Conservation (phyloP, 192 early-diverging fungal species). For the Rhizophagus prolifer region DNA sequence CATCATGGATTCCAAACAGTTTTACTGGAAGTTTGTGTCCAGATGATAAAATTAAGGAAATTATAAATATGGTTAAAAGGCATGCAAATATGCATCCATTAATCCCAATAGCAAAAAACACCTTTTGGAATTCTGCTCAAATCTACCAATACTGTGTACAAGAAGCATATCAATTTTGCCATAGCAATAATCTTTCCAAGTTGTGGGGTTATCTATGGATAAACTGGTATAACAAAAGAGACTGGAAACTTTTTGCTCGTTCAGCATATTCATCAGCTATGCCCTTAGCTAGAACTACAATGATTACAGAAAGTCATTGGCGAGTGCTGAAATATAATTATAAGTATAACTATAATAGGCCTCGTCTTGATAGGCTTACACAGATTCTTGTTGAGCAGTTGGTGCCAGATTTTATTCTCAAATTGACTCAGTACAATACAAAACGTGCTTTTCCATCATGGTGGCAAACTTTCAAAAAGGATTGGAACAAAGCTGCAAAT, state of each 20-base stretch:
- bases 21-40: not conserved
- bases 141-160: constrained; percentile 9
- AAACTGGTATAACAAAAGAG: no score
- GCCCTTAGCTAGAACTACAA: not conserved
- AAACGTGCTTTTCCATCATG: not conserved
- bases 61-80: constrained; percentile 22
- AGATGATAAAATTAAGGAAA: constrained; percentile 16
- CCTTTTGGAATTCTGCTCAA: not conserved
- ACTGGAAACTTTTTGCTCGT: not conserved
- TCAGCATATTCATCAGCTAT: no score
- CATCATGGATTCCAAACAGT: not conserved
- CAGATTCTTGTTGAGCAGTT: no score
- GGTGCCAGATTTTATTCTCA: no score
- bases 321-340: constrained; percentile 9
- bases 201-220: no score
- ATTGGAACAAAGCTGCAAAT: not conserved
- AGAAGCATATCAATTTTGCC: constrained; percentile 10
- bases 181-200: not conserved
- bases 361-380: not conserved
- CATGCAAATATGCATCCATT: constrained; percentile 10
- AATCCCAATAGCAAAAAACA: constrained; percentile 14
- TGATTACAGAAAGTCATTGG: constrained; percentile 13
- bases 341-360: constrained; percentile 9
- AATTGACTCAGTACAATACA: not conserved
- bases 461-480: not conserved